phyloP scores from a whole-genome alignment of 2,329 filamentous ascomycete species.

The Aspergillus pseudoterreus region DNA sequence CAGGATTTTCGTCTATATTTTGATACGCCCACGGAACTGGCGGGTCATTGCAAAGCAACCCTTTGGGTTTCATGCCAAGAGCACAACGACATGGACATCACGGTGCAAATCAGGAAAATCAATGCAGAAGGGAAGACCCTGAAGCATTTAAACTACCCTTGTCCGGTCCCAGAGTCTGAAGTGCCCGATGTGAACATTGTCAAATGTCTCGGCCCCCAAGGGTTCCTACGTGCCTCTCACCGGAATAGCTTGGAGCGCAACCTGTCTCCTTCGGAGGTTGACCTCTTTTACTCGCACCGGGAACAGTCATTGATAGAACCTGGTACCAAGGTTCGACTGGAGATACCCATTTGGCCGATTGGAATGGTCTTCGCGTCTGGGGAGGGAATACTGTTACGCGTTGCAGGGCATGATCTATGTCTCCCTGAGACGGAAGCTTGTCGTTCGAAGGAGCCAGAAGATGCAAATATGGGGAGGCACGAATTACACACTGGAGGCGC shows the following conservation, averaged over 20 bases:
- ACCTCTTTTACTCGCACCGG: neutral
- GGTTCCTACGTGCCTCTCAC: neutral
- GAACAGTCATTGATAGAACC: neutral
- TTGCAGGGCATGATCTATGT: neutral
- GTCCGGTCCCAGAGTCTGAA: neutral
- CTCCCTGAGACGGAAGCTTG: neutral
- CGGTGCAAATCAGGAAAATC: neutral
- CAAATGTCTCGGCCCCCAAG: neutral
- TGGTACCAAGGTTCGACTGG: neutral
- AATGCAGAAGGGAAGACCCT: neutral
- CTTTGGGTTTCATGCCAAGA: slow-evolving; percentile 4
- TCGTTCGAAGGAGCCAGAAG: neutral
- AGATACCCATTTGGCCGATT: neutral
- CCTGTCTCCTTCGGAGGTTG: neutral
- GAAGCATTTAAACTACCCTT: neutral
- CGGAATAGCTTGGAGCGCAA: neutral
- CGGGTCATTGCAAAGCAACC: neutral
- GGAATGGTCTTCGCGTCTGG: neutral
- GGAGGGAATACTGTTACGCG: neutral
- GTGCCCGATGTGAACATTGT: neutral
- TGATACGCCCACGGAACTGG: neutral
- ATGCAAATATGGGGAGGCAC: neutral
- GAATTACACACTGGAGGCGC: neutral
- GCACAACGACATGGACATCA: neutral
- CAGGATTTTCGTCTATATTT: neutral